phyloP scores from a whole-genome alignment of 176 grass and related monocot genomes.

The Carex kokanica region DNA sequence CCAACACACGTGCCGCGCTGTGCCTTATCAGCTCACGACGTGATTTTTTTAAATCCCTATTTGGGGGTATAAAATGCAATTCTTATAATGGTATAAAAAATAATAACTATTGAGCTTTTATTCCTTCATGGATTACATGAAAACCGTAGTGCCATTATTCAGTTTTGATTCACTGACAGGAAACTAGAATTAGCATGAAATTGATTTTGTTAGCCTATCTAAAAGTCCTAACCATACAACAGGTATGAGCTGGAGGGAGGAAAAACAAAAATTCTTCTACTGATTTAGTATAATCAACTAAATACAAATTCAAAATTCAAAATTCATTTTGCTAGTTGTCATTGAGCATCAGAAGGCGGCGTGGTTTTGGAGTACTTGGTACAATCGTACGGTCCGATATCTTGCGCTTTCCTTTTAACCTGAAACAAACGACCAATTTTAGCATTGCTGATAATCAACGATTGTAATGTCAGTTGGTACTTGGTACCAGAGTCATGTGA shows the following conservation, averaged over 20 bases:
- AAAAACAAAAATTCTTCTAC: neutral
- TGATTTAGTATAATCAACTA: neutral
- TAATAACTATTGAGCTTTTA: neutral
- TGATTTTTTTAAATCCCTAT: too few relatives aligned
- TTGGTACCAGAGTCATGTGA: neutral
- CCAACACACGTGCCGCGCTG: too few relatives aligned
- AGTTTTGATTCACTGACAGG: neutral
- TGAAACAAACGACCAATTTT: slow-evolving; percentile 11
- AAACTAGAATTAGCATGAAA: slow-evolving; percentile 1
- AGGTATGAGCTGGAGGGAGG: neutral
- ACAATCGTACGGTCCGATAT: slow-evolving; percentile 60
- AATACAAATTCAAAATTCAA: neutral
- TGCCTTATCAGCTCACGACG: too few relatives aligned
- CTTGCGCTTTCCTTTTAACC: slow-evolving; percentile 69
- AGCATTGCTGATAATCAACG: neutral
- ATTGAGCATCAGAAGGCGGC: slow-evolving; percentile 25
- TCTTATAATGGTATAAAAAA: neutral
- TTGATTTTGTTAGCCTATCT: slow-evolving; percentile 11
- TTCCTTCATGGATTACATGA: slow-evolving; percentile 19
- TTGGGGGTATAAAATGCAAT: neutral
- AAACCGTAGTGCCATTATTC: slow-evolving; percentile 17
- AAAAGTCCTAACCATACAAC: neutral
- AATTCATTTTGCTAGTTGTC: neutral
- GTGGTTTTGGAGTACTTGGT: slow-evolving; percentile 61
- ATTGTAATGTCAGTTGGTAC: neutral